Conservation (phyloP, 2,329 filamentous ascomycete genomes). For the Exophiala lecanii-corni region DNA sequence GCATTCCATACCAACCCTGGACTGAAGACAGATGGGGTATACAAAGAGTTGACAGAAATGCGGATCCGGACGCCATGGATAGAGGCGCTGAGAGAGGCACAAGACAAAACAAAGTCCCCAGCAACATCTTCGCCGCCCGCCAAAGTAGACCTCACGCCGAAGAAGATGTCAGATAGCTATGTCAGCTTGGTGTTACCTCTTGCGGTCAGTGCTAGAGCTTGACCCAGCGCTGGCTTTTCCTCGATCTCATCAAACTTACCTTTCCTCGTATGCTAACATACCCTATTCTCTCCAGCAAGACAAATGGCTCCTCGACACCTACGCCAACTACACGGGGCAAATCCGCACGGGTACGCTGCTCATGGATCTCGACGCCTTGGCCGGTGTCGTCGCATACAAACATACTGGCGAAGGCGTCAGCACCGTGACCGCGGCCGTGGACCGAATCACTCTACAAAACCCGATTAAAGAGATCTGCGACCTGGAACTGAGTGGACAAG, state of each 20-base stretch:
- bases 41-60: slow-evolving; percentile 46
- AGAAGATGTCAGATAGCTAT: slow-evolving; percentile 67
- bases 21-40: not conserved
- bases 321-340: slow-evolving; percentile 70
- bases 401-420: slow-evolving; percentile 62
- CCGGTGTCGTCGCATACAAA: slow-evolving; percentile 71
- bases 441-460: slow-evolving; percentile 63
- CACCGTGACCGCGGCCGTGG: slow-evolving; percentile 61
- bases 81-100: slow-evolving; percentile 54
- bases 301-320: slow-evolving; percentile 72
- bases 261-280: not conserved
- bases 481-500: slow-evolving; percentile 65
- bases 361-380: slow-evolving; percentile 75
- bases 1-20: not conserved
- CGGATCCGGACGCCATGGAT: slow-evolving; percentile 65
- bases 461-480: slow-evolving; percentile 74
- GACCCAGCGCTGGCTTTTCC: too few relatives aligned
- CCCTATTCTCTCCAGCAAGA: slow-evolving; percentile 60
- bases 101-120: slow-evolving; percentile 25
- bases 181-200: slow-evolving; percentile 53
- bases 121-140: slow-evolving; percentile 23
- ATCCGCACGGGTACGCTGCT: slow-evolving; percentile 68
- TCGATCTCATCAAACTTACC: not conserved
- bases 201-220: slow-evolving; percentile 21
- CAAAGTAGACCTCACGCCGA: slow-evolving; percentile 58